phyloP scores from a whole-genome alignment of 345 rosid species.

The Streptanthus diversifolius region DNA sequence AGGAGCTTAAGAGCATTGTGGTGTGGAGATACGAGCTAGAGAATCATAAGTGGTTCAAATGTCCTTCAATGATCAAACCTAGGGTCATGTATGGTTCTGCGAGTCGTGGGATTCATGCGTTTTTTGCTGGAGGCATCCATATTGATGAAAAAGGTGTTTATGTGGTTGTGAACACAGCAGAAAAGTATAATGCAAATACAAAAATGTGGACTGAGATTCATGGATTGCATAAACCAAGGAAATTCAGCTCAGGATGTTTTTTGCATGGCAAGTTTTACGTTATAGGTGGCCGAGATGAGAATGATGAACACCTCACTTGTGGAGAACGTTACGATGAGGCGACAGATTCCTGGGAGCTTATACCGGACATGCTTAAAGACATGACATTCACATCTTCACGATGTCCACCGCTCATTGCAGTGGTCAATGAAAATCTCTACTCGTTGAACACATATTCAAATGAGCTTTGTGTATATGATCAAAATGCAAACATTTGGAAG shows the following conservation, averaged over 20 bases:
- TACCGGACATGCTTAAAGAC: slow-evolving; percentile 49
- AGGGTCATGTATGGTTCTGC: slow-evolving; percentile 64
- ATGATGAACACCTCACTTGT: slow-evolving; percentile 37
- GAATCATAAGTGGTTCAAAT: slow-evolving; percentile 55
- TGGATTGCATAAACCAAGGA: slow-evolving; percentile 43
- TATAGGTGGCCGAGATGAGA: slow-evolving; percentile 55
- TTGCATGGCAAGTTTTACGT: slow-evolving; percentile 58
- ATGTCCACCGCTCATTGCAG: slow-evolving; percentile 61
- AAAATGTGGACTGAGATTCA: slow-evolving; percentile 56
- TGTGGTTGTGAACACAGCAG: slow-evolving; percentile 47
- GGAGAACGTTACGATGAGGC: slow-evolving; percentile 28
- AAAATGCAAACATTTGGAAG: slow-evolving; percentile 52
- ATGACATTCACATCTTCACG: slow-evolving; percentile 35
- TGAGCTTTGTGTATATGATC: slow-evolving; percentile 49
- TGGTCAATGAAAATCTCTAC: slow-evolving; percentile 60
- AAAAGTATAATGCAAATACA: slow-evolving; percentile 53
- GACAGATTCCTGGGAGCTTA: slow-evolving; percentile 45
- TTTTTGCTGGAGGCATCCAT: slow-evolving; percentile 57
- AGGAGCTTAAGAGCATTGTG: slow-evolving; percentile 41
- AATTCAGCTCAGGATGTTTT: slow-evolving; percentile 59
- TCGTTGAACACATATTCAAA: slow-evolving; percentile 49
- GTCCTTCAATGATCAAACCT: slow-evolving; percentile 32
- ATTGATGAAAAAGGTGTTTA: slow-evolving; percentile 16
- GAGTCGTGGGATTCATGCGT: slow-evolving; percentile 46
- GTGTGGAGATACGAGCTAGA: slow-evolving; percentile 64